Evolutionary conservation across 305 asterid genomes (phyloP).

Genomic region (Fraxinus paxiana): DNA sequence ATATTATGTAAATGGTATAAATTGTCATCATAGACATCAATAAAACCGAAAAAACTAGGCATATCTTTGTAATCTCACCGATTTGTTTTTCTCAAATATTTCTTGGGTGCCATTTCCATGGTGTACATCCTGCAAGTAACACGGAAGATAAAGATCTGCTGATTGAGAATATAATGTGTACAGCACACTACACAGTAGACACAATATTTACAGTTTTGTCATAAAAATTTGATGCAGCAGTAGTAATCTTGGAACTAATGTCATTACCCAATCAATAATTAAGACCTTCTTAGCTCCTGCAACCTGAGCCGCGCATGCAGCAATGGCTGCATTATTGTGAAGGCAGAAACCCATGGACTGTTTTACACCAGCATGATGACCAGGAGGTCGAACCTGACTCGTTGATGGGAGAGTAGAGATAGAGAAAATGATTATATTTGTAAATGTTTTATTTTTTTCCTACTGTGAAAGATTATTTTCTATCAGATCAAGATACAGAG

Average conservation of each 20-base stretch:
- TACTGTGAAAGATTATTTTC: constrained; percentile 15
- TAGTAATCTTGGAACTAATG: background rate
- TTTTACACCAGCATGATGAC: constrained; percentile 98
- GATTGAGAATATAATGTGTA: constrained; percentile 13
- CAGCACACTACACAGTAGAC: background rate
- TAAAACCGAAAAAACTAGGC: constrained; percentile 16
- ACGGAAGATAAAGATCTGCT: constrained; percentile 12
- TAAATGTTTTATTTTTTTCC: constrained; percentile 3
- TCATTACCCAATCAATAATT: constrained; percentile 88
- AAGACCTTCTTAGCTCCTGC: constrained; percentile 94
- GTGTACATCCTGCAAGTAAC: constrained; percentile 79
- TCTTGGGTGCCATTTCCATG: constrained; percentile 99
- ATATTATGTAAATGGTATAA: constrained; percentile 2
- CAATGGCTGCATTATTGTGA: constrained; percentile 95
- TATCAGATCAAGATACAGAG: constrained; percentile 11
- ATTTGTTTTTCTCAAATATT: constrained; percentile 77
- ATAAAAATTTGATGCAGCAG: background rate
- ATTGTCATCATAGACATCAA: constrained; percentile 10
- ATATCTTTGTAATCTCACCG: constrained; percentile 44
- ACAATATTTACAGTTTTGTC: background rate
- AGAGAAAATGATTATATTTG: constrained; percentile 19
- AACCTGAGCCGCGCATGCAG: constrained; percentile 80
- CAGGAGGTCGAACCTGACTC: constrained; percentile 95
- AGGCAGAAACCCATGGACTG: constrained; percentile 98
- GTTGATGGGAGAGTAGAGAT: constrained; percentile 23